A percentile compares a stretch with the other conserved stretches of the same genome.
Evolutionary conservation across 2,329 filamentous ascomycete genomes (phyloP).

Genomic region (Truncatella angustata): DNA sequence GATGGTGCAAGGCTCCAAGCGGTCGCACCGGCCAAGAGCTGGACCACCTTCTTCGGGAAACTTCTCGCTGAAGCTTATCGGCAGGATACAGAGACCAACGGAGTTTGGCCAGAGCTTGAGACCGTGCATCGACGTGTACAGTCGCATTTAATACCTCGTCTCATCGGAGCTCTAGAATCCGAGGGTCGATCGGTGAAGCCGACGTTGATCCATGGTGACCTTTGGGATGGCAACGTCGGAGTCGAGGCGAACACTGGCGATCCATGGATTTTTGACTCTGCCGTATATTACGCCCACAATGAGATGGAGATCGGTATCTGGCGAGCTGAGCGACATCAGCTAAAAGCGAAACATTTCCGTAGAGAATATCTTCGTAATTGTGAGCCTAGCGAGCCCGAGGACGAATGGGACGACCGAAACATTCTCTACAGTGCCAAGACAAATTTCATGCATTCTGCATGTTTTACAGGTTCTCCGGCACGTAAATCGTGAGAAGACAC

Average conservation of each 20-base stretch:
- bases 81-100: slow-evolving; percentile 19
- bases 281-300: slow-evolving; percentile 20
- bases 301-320: slow-evolving; percentile 20
- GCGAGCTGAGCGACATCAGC: slow-evolving; percentile 15
- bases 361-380: slow-evolving; percentile 20
- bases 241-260: slow-evolving; percentile 16
- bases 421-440: slow-evolving; percentile 22
- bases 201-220: slow-evolving; percentile 19
- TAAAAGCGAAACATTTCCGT: slow-evolving; percentile 17
- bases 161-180: slow-evolving; percentile 14
- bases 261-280: slow-evolving; percentile 17
- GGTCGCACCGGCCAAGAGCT: slow-evolving; percentile 13
- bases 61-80: slow-evolving; percentile 19
- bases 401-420: slow-evolving; percentile 23
- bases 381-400: slow-evolving; percentile 18
- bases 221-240: slow-evolving; percentile 21
- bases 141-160: slow-evolving; percentile 15
- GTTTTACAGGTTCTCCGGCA: not conserved
- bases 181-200: slow-evolving; percentile 16
- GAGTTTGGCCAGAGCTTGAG: slow-evolving; percentile 20
- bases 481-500: not conserved
- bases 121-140: slow-evolving; percentile 13
- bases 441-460: slow-evolving; percentile 17
- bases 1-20: slow-evolving; percentile 14
- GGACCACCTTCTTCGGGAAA: slow-evolving; percentile 19